Evolutionary conservation across 257 asterid genomes (phyloP).

Genomic region (Scutellaria galericulata): DNA sequence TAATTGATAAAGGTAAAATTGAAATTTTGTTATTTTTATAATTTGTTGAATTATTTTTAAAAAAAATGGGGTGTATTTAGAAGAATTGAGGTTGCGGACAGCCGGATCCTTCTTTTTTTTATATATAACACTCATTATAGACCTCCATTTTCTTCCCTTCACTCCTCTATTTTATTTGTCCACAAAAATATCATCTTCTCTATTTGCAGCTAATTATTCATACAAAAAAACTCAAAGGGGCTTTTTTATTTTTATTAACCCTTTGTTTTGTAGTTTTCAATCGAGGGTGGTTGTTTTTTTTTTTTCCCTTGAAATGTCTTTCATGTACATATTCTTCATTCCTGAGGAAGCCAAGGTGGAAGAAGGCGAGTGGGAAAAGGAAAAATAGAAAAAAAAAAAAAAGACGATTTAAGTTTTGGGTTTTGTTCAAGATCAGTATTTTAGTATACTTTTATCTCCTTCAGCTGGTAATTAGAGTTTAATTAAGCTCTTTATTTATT

Average conservation of each 20-base stretch:
- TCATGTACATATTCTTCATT: slow-evolving; percentile 36
- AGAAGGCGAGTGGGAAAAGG: slow-evolving; percentile 51
- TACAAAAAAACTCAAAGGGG: background rate
- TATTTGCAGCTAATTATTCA: background rate
- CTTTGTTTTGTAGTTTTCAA: no score
- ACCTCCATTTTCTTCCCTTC: slow-evolving; percentile 7
- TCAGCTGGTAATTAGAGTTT: background rate
- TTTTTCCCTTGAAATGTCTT: slow-evolving; percentile 37
- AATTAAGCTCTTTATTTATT: no score
- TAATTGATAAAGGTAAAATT: no score
- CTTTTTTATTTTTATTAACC: background rate
- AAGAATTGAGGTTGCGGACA: no score
- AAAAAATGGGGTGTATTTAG: no score
- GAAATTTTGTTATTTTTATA: no score
- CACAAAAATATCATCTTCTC: background rate
- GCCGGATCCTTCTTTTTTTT: no score
- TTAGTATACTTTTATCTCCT: background rate
- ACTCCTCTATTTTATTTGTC: background rate
- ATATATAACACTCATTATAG: slow-evolving; percentile 22
- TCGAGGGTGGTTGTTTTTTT: background rate
- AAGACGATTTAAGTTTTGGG: background rate
- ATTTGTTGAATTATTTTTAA: no score
- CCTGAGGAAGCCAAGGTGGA: slow-evolving; percentile 45
- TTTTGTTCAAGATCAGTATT: slow-evolving; percentile 27
- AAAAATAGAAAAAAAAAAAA: slow-evolving; percentile 33